Evolutionary conservation across 2,329 filamentous ascomycete species (phyloP).

Genomic region (Periglandula ipomoeae): DNA sequence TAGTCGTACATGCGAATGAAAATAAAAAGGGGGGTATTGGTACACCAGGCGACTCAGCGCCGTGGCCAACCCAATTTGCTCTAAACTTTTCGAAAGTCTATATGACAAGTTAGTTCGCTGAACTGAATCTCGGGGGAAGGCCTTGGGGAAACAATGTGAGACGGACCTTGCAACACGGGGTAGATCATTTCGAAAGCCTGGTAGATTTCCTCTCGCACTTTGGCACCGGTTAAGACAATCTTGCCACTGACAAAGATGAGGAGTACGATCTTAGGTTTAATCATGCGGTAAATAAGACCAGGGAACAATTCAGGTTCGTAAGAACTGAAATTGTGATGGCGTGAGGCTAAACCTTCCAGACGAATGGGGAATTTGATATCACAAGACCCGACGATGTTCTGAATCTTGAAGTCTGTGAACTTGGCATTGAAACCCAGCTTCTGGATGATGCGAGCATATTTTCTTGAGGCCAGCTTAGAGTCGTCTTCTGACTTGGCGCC

Average conservation of each 20-base stretch:
- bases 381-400: slow-evolving; percentile 97
- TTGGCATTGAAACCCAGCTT: slow-evolving; percentile 99
- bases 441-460: slow-evolving; percentile 98
- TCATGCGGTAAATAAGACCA: slow-evolving; percentile 99
- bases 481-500: slow-evolving; percentile 98
- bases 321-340: slow-evolving; percentile 98
- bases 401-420: slow-evolving; percentile 99
- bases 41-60: slow-evolving; percentile 8
- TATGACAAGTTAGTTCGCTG: no score
- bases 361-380: slow-evolving; percentile 99
- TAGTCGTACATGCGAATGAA: slow-evolving; percentile 30
- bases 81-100: slow-evolving; percentile 52
- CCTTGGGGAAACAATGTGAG: neutral
- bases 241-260: slow-evolving; percentile 97
- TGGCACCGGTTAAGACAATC: slow-evolving; percentile 95
- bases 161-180: slow-evolving; percentile 73
- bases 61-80: slow-evolving; percentile 10
- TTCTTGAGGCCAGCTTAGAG: slow-evolving; percentile 90
- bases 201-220: slow-evolving; percentile 97
- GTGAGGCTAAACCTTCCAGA: slow-evolving; percentile 86
- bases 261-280: slow-evolving; percentile 98
- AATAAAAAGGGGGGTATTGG: slow-evolving; percentile 13
- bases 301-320: slow-evolving; percentile 98
- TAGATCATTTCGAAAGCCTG: slow-evolving; percentile 97
- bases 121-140: no score